Conservation (phyloP, 371 early-diverging fungal genomes). For the Syncephalastrum sp. region DNA sequence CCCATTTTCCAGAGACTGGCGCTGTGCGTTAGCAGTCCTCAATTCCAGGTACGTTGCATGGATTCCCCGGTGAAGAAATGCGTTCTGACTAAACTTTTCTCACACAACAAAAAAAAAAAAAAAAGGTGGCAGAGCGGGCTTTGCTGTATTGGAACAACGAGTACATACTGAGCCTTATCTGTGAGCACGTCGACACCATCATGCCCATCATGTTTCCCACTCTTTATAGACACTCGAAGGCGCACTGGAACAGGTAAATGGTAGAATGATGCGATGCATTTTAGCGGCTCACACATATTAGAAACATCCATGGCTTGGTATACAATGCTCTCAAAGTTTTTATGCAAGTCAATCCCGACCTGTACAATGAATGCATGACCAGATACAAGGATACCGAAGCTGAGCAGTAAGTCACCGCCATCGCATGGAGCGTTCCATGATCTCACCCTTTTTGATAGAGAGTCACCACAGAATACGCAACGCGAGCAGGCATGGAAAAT, state of each 20-base stretch:
- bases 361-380: constrained; percentile 89
- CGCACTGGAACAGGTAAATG: constrained; percentile 93
- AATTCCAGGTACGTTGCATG: constrained; percentile 80
- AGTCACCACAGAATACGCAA: neutral
- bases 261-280: neutral
- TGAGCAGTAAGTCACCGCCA: neutral
- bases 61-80: too few relatives aligned
- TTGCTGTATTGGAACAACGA: constrained; percentile 97
- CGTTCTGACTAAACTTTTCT: neutral
- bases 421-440: neutral
- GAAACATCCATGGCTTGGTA: constrained; percentile 92
- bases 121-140: constrained; percentile 93
- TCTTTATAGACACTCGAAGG: constrained; percentile 87
- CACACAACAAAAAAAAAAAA: too few relatives aligned
- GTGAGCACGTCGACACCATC: constrained; percentile 83
- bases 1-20: constrained; percentile 91
- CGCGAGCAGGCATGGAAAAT: constrained; percentile 6
- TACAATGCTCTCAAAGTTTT: constrained; percentile 93
- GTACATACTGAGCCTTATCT: constrained; percentile 90
- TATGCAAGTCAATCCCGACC: constrained; percentile 86
- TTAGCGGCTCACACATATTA: constrained; percentile 14
- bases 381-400: constrained; percentile 47
- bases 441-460: neutral
- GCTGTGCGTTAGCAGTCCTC: constrained; percentile 89
- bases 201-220: constrained; percentile 93